Evolutionary conservation across 2,329 filamentous ascomycete species (phyloP), one percentile per base, ranked within the genome.

Genomic region (Diaporthe sp.): DNA sequence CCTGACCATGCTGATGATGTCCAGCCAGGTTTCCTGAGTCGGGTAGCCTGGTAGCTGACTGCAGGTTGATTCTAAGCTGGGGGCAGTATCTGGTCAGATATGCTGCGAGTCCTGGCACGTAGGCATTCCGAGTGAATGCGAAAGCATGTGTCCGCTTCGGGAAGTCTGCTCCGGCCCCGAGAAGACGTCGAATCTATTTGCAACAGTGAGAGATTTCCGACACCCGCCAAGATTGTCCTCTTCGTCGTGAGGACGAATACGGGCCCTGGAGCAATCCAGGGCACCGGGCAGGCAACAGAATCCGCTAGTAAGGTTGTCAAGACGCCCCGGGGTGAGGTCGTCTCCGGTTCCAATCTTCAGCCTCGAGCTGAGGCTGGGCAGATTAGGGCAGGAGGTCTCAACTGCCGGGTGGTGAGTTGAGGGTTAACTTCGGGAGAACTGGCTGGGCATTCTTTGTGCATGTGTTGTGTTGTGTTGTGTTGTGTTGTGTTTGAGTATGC

Each of bases 191-290:
- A 68, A 68, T 68, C 47, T 68, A 68, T 37, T 37, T 39, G 63
- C 63, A 68, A 68, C 63, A 68, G n/a, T 44, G 63, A 68, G 32
- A 68, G 32, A 39, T 53, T 39, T 68, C 63, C 63, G 47, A 19
- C 47, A 53, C 30, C 13, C 13, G 63, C 63, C 63, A 68, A 53
- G 63, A 15, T 37, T 37, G 63, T 19, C 32, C 32, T 51, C n/a
- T 35, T 25, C 44, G 8, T 51, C 22, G n/a, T 35, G n/a, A 51
- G 32, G 47, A 9, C 22, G 44, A 30, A 66, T 51, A 51, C 61
- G 44, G 61, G 61, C 19, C 19, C 22, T 42, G 22, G 61, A 19
- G 30, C 39, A 50, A 17, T 32, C 8, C 47, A 37, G 44, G 44
- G 61, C 30, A 35, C 47, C 32, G 63, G 63, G 63, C 63, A 68